Percentiles rank a stretch among this genome's conserved stretches.
These are phyloP conservation scores for Vitis cinerea DNA, from an alignment of 164 flowering plant species.

Conservation along the genomic window DNA sequence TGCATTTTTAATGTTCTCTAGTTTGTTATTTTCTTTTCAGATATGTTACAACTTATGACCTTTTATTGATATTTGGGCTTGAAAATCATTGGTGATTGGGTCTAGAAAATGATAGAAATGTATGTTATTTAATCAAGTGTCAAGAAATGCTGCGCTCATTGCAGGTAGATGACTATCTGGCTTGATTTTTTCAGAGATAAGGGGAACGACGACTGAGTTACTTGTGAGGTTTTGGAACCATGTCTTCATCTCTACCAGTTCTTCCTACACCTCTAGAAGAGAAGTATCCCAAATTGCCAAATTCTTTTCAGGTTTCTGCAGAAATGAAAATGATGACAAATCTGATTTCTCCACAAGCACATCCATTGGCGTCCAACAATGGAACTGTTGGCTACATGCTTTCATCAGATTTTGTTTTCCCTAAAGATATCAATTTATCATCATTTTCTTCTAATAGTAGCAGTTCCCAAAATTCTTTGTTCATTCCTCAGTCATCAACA, in stretches of 20 bases:
- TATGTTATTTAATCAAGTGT: too few relatives aligned
- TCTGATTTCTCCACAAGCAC: slow-evolving; percentile 6
- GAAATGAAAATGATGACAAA: slow-evolving; percentile 15
- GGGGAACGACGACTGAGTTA: slow-evolving; percentile 19
- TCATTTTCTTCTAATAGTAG: slow-evolving; percentile 19
- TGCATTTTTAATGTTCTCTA: too few relatives aligned
- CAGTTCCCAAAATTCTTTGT: slow-evolving; percentile 16
- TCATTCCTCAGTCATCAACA: slow-evolving; percentile 27
- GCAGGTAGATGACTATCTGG: slow-evolving; percentile 2
- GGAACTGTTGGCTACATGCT: slow-evolving; percentile 21
- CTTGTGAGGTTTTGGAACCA: slow-evolving; percentile 18
- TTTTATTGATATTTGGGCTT: too few relatives aligned
- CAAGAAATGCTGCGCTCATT: too few relatives aligned
- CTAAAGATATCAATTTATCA: slow-evolving; percentile 12
- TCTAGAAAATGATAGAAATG: too few relatives aligned
- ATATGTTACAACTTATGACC: too few relatives aligned
- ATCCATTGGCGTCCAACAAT: slow-evolving; percentile 11
- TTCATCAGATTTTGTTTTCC: slow-evolving; percentile 22
- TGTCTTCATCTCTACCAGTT: slow-evolving; percentile 31
- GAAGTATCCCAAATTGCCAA: slow-evolving; percentile 22
- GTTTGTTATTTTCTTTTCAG: too few relatives aligned
- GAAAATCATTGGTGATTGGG: too few relatives aligned
- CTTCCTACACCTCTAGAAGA: slow-evolving; percentile 14
- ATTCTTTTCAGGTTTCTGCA: slow-evolving; percentile 22
- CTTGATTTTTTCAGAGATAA: slow-evolving; percentile 18